Conservation (phyloP, 805 yeast species). For the Yarrowia phangngaensis region DNA sequence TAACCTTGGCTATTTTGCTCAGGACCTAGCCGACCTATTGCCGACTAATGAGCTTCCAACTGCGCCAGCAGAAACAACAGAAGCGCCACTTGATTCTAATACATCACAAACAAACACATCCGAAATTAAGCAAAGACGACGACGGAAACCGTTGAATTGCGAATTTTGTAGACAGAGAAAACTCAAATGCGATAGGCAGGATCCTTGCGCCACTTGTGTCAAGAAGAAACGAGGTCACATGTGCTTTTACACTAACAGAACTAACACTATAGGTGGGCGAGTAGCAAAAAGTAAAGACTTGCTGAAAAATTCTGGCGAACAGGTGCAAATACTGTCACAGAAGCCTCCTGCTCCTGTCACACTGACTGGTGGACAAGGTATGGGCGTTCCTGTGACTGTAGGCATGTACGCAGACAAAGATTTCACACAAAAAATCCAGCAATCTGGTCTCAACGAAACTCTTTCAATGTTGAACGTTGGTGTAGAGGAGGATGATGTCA, state of each 20-base stretch:
- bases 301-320: too few relatives aligned
- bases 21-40: conserved; percentile 9
- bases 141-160: conserved; percentile 38
- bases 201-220: conserved; percentile 39
- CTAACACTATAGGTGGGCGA: conserved; percentile 17
- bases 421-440: conserved; percentile 7
- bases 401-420: conserved; percentile 6
- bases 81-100: too few relatives aligned
- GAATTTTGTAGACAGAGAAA: conserved; percentile 38
- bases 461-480: conserved; percentile 14
- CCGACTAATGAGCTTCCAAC: too few relatives aligned
- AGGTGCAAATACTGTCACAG: too few relatives aligned
- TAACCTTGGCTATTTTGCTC: conserved; percentile 14
- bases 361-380: neutral
- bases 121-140: conserved; percentile 32
- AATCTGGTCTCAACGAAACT: conserved; percentile 11
- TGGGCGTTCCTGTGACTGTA: conserved; percentile 4
- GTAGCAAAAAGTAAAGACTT: conserved; percentile 21
- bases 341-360: too few relatives aligned
- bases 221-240: conserved; percentile 31
- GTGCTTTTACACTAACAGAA: conserved; percentile 28
- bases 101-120: neutral
- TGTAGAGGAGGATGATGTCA: conserved; percentile 29
- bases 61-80: neutral
- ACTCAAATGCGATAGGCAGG: conserved; percentile 39